phyloP scores from a whole-genome alignment of 345 rosid species.

The Abelmoschus esculentus region DNA sequence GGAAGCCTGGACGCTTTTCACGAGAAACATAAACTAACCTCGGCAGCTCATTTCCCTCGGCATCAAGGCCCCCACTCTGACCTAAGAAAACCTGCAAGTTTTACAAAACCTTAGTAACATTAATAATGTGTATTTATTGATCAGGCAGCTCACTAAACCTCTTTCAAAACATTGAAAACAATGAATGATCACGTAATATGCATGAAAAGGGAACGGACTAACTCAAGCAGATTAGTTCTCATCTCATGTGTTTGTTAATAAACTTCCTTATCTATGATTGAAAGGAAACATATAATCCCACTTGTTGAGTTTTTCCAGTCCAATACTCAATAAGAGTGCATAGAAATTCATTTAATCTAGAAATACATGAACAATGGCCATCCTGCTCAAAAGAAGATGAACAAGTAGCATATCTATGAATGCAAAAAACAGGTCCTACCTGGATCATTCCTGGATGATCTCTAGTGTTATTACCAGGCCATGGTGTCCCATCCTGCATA shows the following conservation, averaged over 20 bases:
- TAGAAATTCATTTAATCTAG: not conserved
- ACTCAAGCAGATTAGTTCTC: not conserved
- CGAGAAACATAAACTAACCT: slow-evolving; percentile 91
- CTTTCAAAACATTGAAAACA: too few species aligned
- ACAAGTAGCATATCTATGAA: slow-evolving; percentile 3
- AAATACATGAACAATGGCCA: not conserved
- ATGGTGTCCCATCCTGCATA: slow-evolving; percentile 97
- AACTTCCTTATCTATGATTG: too few species aligned
- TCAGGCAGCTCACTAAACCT: too few species aligned
- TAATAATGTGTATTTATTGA: too few species aligned
- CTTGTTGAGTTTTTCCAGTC: not conserved
- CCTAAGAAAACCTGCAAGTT: slow-evolving; percentile 83
- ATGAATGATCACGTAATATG: not conserved
- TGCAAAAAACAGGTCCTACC: slow-evolving; percentile 28
- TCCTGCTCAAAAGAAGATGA: not conserved
- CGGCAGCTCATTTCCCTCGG: slow-evolving; percentile 91
- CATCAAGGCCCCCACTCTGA: slow-evolving; percentile 88
- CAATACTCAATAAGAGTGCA: too few species aligned
- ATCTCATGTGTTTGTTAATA: not conserved
- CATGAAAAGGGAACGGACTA: not conserved
- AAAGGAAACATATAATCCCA: not conserved
- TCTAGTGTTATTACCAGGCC: slow-evolving; percentile 97
- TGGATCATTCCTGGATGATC: slow-evolving; percentile 99
- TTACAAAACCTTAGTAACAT: not conserved
- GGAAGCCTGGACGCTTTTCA: slow-evolving; percentile 94